Evolutionary conservation across 75 land plant species (phyloP).

Genomic region (Cupressus sempervirens): DNA sequence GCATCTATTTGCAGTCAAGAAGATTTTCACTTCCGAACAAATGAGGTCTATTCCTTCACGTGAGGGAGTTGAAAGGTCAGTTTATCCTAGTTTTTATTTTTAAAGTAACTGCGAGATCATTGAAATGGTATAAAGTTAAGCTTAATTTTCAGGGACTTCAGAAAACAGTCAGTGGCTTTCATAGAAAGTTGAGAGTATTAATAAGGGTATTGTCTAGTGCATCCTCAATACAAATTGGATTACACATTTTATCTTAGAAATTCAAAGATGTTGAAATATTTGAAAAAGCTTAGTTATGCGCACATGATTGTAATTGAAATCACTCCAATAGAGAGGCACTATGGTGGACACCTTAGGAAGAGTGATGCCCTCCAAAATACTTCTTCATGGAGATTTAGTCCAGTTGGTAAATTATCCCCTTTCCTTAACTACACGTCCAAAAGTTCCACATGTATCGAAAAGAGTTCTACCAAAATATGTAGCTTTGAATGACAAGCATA

Average conservation of each 20-base stretch:
- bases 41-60: constrained; percentile 27
- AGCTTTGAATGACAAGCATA: background rate
- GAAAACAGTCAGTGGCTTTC: background rate
- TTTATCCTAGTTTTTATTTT: background rate
- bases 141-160: background rate
- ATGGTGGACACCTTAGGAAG: background rate
- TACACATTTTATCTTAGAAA: background rate
- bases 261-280: background rate
- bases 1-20: constrained; percentile 22
- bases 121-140: background rate
- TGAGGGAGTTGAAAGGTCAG: constrained; percentile 29
- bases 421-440: background rate
- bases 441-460: background rate
- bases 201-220: background rate
- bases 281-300: background rate
- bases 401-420: background rate
- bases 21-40: constrained; percentile 24
- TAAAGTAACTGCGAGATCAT: no score
- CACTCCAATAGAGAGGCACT: no score
- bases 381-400: background rate
- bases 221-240: background rate
- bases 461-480: background rate
- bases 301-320: background rate
- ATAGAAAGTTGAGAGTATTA: background rate
- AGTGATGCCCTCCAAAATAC: background rate